These are phyloP conservation scores for Candida anutae DNA, from an alignment of 1,139 yeast species.

Conservation along the genomic window DNA sequence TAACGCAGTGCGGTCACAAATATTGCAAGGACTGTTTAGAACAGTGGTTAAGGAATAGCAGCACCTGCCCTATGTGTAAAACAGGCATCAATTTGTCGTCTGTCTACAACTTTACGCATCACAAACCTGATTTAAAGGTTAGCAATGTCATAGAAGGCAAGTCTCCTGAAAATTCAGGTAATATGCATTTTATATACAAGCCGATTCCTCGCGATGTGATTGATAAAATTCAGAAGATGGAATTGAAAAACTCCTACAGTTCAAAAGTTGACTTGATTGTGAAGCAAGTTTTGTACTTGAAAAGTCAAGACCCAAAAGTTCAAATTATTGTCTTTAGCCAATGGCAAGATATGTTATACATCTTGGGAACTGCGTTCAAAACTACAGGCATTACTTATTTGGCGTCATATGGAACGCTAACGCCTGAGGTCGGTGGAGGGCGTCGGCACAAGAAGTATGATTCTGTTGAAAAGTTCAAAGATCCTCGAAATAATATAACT, in stretches of 20 bases:
- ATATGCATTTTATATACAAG: conserved; percentile 41
- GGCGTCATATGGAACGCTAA: conserved; percentile 31
- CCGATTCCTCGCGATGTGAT: conserved; percentile 35
- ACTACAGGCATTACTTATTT: conserved; percentile 49
- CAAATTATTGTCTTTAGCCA: conserved; percentile 86
- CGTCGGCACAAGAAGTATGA: conserved; percentile 23
- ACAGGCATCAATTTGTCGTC: conserved; percentile 32
- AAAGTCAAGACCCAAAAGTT: conserved; percentile 48
- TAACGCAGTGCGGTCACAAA: conserved; percentile 86
- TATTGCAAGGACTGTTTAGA: conserved; percentile 72
- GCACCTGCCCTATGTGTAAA: conserved; percentile 77
- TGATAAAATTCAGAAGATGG: conserved; percentile 36
- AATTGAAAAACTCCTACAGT: conserved; percentile 52
- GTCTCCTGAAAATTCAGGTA: conserved; percentile 9
- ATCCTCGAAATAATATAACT: conserved; percentile 50
- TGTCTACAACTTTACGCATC: conserved; percentile 53
- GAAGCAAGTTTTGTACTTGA: conserved; percentile 59
- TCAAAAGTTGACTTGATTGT: conserved; percentile 81
- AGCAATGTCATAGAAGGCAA: conserved; percentile 25
- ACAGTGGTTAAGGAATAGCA: conserved; percentile 55
- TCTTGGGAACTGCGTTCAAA: conserved; percentile 60
- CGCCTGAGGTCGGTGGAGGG: conserved; percentile 25
- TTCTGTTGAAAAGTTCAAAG: conserved; percentile 58
- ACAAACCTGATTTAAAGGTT: conserved; percentile 40
- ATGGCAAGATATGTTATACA: conserved; percentile 68